Conservation (phyloP, 23 red algal species). For the Gracilaria vermiculophylla region DNA sequence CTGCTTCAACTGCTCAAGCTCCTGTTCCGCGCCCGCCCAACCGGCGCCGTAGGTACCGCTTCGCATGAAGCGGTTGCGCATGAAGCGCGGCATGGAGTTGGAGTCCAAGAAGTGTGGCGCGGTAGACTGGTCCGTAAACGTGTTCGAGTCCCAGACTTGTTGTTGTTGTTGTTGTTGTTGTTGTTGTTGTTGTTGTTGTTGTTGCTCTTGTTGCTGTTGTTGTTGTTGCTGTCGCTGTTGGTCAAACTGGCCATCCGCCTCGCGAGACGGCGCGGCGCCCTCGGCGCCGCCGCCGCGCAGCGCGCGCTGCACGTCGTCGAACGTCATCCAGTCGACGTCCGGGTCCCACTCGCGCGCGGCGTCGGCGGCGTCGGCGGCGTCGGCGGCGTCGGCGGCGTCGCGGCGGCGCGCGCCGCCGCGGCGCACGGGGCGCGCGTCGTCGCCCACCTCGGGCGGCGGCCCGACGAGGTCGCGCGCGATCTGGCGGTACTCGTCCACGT, state of each 20-base stretch:
- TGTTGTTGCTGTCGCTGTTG: too few relatives aligned
- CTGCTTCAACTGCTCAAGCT: conserved; percentile 5
- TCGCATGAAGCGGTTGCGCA: conserved; percentile 14
- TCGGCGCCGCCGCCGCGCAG: too few relatives aligned
- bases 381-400: background rate
- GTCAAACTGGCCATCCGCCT: too few relatives aligned
- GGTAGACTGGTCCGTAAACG: background rate
- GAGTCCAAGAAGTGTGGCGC: background rate
- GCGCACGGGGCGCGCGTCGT: background rate
- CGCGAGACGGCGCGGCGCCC: too few relatives aligned
- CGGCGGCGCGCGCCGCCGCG: background rate
- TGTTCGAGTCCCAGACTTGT: background rate
- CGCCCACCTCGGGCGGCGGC: conserved; percentile 29
- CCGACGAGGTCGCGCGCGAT: conserved; percentile 67
- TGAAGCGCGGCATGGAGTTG: conserved; percentile 6
- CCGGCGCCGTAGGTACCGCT: conserved; percentile 51
- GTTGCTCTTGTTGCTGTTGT: too few relatives aligned
- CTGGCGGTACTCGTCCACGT: conserved; percentile 47
- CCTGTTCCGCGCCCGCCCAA: conserved; percentile 33
- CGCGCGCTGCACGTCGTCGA: conserved; percentile 48
- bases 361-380: background rate
- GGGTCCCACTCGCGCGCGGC: conserved; percentile 42
- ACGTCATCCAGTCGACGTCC: conserved; percentile 63
- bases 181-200: conserved; percentile 4
- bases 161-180: background rate